Conservation (phyloP, 176 grass and related monocot species). For the Zea luxurians region DNA sequence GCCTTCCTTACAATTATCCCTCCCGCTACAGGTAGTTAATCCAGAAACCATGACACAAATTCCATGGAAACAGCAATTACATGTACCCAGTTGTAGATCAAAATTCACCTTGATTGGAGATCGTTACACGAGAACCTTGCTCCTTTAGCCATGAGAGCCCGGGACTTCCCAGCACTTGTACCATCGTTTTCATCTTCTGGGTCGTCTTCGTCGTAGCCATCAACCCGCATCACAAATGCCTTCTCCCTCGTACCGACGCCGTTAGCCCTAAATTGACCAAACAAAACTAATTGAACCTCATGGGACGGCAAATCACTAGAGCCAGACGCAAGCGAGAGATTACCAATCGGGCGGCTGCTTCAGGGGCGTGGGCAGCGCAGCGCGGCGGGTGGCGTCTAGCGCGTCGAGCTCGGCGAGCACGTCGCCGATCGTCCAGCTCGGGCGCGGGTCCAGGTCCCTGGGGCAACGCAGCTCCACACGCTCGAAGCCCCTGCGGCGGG, state of each 20-base stretch:
- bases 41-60: background rate
- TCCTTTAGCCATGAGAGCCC: conserved; percentile 9
- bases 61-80: background rate
- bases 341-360: conserved; percentile 47
- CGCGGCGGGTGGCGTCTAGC: conserved; percentile 25
- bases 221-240: conserved; percentile 53
- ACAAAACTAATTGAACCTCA: background rate
- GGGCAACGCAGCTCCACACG: conserved; percentile 50
- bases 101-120: conserved; percentile 37
- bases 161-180: background rate
- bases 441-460: conserved; percentile 40
- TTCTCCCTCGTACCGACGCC: conserved; percentile 7
- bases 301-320: background rate
- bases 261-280: conserved; percentile 32
- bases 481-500: conserved; percentile 25
- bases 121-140: conserved; percentile 37
- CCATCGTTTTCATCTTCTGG: conserved; percentile 33
- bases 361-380: conserved; percentile 13
- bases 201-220: conserved; percentile 42
- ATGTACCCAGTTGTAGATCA: background rate
- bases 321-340: background rate
- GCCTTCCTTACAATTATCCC: conserved; percentile 9
- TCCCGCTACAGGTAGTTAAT: conserved; percentile 4
- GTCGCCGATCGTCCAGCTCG: conserved; percentile 46
- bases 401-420: conserved; percentile 43